Evolutionary conservation across 148 eudicot genomes (phyloP).

Genomic region (Spergularia marina): DNA sequence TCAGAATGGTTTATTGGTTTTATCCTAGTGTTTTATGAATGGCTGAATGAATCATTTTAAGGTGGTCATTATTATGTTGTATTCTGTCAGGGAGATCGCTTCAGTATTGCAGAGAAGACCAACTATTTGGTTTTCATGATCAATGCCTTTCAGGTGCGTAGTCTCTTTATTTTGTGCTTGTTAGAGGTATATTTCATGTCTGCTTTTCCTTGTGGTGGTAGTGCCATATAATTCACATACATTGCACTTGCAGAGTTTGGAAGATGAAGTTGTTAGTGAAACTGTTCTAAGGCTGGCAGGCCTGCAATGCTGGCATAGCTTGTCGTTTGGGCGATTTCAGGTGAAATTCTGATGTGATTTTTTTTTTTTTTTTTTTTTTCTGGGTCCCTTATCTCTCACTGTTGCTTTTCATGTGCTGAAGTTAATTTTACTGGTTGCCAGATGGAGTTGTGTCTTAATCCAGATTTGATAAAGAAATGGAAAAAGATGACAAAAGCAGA

Average conservation of each 20-base stretch:
- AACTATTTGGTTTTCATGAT: conserved; percentile 97
- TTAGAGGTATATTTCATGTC: background rate
- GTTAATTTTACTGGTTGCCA: conserved; percentile 27
- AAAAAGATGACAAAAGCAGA: conserved; percentile 71
- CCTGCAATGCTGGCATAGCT: conserved; percentile 88
- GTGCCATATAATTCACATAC: background rate
- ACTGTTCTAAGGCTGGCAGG: conserved; percentile 71
- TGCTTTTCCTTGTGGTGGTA: background rate
- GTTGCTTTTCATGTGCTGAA: background rate
- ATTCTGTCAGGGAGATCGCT: conserved; percentile 55
- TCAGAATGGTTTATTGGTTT: background rate
- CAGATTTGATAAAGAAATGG: conserved; percentile 78
- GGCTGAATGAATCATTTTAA: background rate
- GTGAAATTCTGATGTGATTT: conserved; percentile 33
- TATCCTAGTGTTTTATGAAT: background rate
- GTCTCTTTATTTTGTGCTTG: conserved; percentile 6
- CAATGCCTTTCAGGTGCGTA: conserved; percentile 84
- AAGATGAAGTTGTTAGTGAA: conserved; percentile 85
- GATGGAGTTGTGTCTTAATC: conserved; percentile 86
- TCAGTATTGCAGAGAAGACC: conserved; percentile 88
- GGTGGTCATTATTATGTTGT: background rate
- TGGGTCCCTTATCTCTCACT: background rate
- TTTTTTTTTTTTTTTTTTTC: conserved; percentile 12
- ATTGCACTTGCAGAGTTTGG: conserved; percentile 64
- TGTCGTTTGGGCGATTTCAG: conserved; percentile 95